Base-by-base conservation (phyloP, 306 rosid genomes). In the Vigna hirtella region DNA sequence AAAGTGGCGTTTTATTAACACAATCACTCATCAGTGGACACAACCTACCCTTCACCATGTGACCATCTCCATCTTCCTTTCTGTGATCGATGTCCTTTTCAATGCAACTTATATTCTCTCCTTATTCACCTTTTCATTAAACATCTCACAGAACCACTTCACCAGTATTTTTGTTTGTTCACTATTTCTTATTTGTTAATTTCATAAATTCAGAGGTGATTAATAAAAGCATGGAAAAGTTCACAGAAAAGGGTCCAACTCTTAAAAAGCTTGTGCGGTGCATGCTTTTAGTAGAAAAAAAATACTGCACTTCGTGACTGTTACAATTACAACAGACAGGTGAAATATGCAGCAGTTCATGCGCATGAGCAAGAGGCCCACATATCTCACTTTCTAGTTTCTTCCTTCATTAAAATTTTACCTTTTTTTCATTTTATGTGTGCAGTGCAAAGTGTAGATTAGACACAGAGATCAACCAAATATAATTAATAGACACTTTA, bases 1-100 rank as follows among this genome's bases (percentile, higher is more conserved):
- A 77, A 50, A 65, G 4, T 34, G 34, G 49, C 69, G 43, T 81
- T 77, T 81, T 58, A 26, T 51, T 32, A 38, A 67, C 51, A 42
- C 51, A 14, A 58, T 45, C 9, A 68, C 28, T 34, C 51, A 45
- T 58, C 24, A 42, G 12, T 6, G 30, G 28, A 51, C 34, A 42
- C 61, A 71, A 61, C 63, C 32, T 61, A 8, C 56, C 47, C 34
- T 72, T 40, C 69, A 79, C 30, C 73, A 56, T 53, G 49, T 26
- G 59, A 38, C 13, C 58, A 67, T 36, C 64, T 13, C 69, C 56
- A 56, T 74, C 80, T 74, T 45, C 38, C 61, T 75, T 45, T 26
- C 11, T 38, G 32, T 52, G 11, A 52, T 65, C 70, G 2, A 1
- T 18, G 55, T 77, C 83, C 61, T 62, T 82, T 48, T 77, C 63